Percentiles rank a stretch among this genome's conserved stretches.
Conservation (phyloP, 2,329 filamentous ascomycete genomes). For the Aureobasidium sp. region DNA sequence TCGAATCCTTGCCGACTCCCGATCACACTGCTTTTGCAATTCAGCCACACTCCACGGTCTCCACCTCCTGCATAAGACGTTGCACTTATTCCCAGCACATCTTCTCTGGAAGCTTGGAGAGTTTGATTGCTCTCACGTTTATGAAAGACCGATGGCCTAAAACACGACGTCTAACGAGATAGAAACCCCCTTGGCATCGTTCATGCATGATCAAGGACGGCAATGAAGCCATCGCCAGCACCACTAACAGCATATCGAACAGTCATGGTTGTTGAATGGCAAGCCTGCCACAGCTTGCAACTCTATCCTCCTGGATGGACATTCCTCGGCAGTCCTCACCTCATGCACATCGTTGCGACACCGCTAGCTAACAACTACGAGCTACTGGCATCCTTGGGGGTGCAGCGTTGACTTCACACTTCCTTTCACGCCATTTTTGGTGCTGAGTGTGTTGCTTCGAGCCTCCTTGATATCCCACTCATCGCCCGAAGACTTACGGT, state of each 20-base stretch:
- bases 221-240: neutral
- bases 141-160: neutral
- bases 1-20: neutral
- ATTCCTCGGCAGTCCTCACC: neutral
- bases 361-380: neutral
- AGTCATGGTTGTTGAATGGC: neutral
- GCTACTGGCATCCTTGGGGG: neutral
- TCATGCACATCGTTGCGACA: neutral
- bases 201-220: neutral
- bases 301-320: neutral
- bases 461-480: neutral
- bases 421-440: neutral
- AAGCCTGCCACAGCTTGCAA: neutral
- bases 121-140: neutral
- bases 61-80: conserved; percentile 1
- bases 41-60: neutral
- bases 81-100: neutral
- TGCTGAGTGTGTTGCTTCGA: neutral
- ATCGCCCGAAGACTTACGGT: neutral
- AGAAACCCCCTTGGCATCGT: neutral
- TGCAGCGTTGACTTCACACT: neutral
- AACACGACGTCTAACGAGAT: neutral
- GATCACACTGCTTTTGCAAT: neutral
- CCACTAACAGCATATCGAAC: neutral
- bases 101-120: neutral